Evolutionary conservation across 345 rosid species (phyloP), one percentile per base, ranked within the genome.

Genomic region (Hirschfeldia incana): DNA sequence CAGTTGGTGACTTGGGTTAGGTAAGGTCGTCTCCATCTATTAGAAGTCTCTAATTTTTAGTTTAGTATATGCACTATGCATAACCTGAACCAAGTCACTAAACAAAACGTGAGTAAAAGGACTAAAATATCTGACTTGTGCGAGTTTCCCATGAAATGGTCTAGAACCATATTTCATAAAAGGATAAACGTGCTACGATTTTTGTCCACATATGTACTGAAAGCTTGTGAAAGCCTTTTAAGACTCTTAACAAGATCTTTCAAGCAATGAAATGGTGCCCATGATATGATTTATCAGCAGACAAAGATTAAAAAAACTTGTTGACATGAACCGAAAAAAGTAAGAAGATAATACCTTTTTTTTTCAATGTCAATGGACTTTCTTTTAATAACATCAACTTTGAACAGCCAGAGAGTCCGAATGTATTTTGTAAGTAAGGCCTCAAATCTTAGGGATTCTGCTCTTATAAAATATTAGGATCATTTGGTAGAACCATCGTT

Each of bases 1-100:
- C 57, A 51, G 21, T 51, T n/a, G 17, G 57, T 51, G 66, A 30
- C 66, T 13, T 62, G 37, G 10, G 66, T 62, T 37, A 12, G 37
- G 17, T 62, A 5, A 76, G 46, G 73, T 67, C 27, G 66, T 66
- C 57, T 74, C 66, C 70, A 65, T 74, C 44, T n/a, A 32, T 32
- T 4, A 8, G 8, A 58, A 58, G 62, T 21, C 62, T 55, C 37
- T 7, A 16, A 4, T 29, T 32, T 11, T 34, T 65, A 67, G 29
- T 75, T 33, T 53, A 42, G 60, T 12, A 60, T 76, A 15, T 13
- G 60, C n/a, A n/a, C n/a, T n/a, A n/a, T n/a, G n/a, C n/a, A n/a
- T 5, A 33, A 53, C 46, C 16, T 33, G 49, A 70, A 60, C 63
- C 37, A 15, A 53, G 49, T 69, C 46, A 70, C 49, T 9, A 53